A percentile compares a stretch with the other conserved stretches of the same genome.
Evolutionary conservation across 805 yeast genomes (phyloP).

Genomic region (Kurtzmaniella fragi): DNA sequence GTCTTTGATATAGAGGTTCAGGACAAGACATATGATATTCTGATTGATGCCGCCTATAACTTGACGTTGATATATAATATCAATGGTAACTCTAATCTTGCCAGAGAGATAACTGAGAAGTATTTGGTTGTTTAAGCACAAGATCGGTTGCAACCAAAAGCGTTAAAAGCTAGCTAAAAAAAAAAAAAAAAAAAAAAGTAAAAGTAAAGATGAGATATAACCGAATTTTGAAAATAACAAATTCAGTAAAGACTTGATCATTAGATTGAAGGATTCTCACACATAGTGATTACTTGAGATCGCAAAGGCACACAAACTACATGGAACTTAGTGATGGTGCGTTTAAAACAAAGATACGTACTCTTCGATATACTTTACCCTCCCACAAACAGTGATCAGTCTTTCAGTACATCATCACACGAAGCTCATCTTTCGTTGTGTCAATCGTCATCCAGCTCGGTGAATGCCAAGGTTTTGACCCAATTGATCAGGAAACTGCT

Average conservation of each 20-base stretch:
- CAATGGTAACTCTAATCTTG: constrained; percentile 66
- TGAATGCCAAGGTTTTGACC: constrained; percentile 47
- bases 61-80: constrained; percentile 67
- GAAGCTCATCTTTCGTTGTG: constrained; percentile 44
- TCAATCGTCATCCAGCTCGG: constrained; percentile 41
- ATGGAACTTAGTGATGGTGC: constrained; percentile 53
- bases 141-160: neutral
- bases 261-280: no score
- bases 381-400: constrained; percentile 15
- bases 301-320: no score
- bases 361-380: constrained; percentile 78
- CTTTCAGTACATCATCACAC: constrained; percentile 25
- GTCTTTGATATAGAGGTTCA: constrained; percentile 47
- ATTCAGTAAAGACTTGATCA: neutral
- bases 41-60: constrained; percentile 82
- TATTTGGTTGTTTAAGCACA: constrained; percentile 38
- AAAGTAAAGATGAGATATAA: neutral
- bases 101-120: constrained; percentile 58
- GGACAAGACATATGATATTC: constrained; percentile 51
- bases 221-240: neutral
- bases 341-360: constrained; percentile 80
- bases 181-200: neutral
- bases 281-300: no score
- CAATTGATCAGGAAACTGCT: constrained; percentile 52
- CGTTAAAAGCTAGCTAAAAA: neutral